phyloP scores from a whole-genome alignment of 768 basidiomycete species.

The Boletus vermiculosoides region DNA sequence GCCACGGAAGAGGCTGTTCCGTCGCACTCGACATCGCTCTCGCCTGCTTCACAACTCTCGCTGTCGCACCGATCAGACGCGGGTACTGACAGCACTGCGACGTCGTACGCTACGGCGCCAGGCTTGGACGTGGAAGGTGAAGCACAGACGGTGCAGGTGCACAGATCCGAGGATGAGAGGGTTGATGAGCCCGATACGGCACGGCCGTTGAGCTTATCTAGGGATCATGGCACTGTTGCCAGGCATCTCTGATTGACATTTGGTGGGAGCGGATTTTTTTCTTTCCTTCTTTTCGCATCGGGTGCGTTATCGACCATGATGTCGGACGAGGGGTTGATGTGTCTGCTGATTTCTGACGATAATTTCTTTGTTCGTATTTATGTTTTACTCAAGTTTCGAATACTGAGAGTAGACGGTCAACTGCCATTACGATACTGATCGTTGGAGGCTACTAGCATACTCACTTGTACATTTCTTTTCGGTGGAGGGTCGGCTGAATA shows the following conservation, averaged over 20 bases:
- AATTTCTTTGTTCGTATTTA: not conserved
- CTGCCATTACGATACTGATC: not conserved
- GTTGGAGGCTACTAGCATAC: not conserved
- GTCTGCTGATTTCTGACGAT: not conserved
- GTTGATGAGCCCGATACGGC: slow-evolving; percentile 17
- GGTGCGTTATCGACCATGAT: not conserved
- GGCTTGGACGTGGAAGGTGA: not conserved
- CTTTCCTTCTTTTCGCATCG: not conserved
- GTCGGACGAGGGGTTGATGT: not conserved
- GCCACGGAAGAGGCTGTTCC: not conserved
- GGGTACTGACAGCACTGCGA: slow-evolving; percentile 12
- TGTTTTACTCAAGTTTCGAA: not conserved
- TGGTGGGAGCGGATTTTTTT: not conserved
- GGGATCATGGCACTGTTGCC: not conserved
- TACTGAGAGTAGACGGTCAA: not conserved
- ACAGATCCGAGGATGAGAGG: slow-evolving; percentile 1
- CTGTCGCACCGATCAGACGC: not conserved
- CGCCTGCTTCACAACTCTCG: not conserved
- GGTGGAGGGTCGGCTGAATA: not conserved
- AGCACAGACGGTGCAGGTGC: not conserved
- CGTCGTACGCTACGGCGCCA: slow-evolving; percentile 15
- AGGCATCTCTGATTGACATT: not conserved
- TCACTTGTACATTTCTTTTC: not conserved
- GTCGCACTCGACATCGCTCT: not conserved
- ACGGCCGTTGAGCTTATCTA: slow-evolving; percentile 6